Evolutionary conservation across 2,329 filamentous ascomycete species (phyloP).

Genomic region (Microdochium nivale): DNA sequence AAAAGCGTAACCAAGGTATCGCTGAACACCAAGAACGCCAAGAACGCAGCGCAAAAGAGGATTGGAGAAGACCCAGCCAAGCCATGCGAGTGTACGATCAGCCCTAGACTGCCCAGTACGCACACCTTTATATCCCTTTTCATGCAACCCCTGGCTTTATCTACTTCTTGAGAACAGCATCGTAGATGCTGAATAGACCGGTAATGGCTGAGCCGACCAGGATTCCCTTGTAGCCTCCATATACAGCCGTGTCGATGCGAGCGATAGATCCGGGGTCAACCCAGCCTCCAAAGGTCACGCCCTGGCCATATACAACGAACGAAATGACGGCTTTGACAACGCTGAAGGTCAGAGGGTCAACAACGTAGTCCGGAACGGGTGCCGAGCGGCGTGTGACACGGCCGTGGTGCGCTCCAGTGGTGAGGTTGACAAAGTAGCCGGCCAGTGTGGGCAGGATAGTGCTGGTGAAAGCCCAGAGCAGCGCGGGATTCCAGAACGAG

Average conservation of each 20-base stretch:
- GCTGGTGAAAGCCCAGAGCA: slow-evolving; percentile 68
- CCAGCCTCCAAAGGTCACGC: slow-evolving; percentile 52
- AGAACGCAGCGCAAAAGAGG: neutral
- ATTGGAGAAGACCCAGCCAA: no score
- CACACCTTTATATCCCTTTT: no score
- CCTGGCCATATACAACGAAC: slow-evolving; percentile 71
- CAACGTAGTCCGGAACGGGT: slow-evolving; percentile 42
- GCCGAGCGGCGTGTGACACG: slow-evolving; percentile 35
- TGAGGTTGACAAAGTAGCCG: slow-evolving; percentile 90
- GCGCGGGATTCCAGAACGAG: slow-evolving; percentile 76
- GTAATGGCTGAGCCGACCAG: slow-evolving; percentile 62
- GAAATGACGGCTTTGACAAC: slow-evolving; percentile 76
- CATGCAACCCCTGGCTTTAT: neutral
- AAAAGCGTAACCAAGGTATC: neutral
- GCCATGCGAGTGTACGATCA: no score
- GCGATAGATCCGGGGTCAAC: slow-evolving; percentile 51
- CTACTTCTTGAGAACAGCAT: slow-evolving; percentile 65
- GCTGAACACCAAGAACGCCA: neutral
- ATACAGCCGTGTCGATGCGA: slow-evolving; percentile 57
- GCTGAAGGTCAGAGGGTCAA: slow-evolving; percentile 87
- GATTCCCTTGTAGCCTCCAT: slow-evolving; percentile 63
- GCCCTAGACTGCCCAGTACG: no score
- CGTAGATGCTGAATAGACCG: slow-evolving; percentile 63
- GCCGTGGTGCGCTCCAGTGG: slow-evolving; percentile 31
- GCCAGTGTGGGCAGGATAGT: slow-evolving; percentile 59